Percentiles rank a stretch among this genome's conserved stretches.
These are phyloP conservation scores for Petunia hybrid DNA, from an alignment of 305 asterid genomes.

Conservation along the genomic window DNA sequence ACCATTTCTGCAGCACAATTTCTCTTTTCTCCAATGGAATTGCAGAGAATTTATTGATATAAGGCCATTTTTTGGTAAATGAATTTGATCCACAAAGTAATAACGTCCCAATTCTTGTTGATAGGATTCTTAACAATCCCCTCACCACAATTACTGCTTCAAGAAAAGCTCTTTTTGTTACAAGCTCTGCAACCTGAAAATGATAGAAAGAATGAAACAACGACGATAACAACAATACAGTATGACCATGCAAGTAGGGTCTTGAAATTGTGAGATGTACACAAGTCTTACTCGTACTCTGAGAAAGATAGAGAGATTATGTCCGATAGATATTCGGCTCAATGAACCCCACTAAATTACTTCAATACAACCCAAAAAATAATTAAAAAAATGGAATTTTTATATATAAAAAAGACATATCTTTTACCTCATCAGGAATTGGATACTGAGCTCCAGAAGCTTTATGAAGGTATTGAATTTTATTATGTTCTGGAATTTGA, in stretches of 20 bases:
- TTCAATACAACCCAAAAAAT: background rate
- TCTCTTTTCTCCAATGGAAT: slow-evolving; percentile 70
- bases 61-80: slow-evolving; percentile 64
- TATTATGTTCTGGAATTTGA: slow-evolving; percentile 28
- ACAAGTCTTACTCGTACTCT: too few relatives aligned
- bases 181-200: slow-evolving; percentile 67
- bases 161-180: slow-evolving; percentile 49
- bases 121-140: slow-evolving; percentile 50
- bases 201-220: too few relatives aligned
- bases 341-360: too few relatives aligned
- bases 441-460: slow-evolving; percentile 74
- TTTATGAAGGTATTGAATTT: slow-evolving; percentile 42
- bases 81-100: slow-evolving; percentile 64
- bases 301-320: too few relatives aligned
- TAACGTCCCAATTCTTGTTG: slow-evolving; percentile 73
- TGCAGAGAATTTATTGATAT: slow-evolving; percentile 56
- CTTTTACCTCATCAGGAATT: slow-evolving; percentile 76
- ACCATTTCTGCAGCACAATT: slow-evolving; percentile 65
- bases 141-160: slow-evolving; percentile 59
- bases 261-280: too few relatives aligned
- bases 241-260: too few relatives aligned
- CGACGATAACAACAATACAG: too few relatives aligned
- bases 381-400: background rate
- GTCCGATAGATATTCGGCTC: too few relatives aligned
- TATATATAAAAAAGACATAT: background rate